A percentile compares a stretch with the other conserved stretches of the same genome.
phyloP scores from a whole-genome alignment of 78 protist genomes.

The slime mould (Dictyostelium discoideum) region dicty_2.7 NC_007088.5:2491001-2491500 shows the following conservation, averaged over 20 bases:
- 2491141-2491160: neutral
- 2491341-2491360: no score
- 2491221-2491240: neutral
- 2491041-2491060: neutral
- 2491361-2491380: no score
- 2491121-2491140: constrained; percentile 37
- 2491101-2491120: constrained; percentile 34
- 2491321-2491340: neutral
- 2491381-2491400: no score
- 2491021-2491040: constrained; percentile 56
- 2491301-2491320: neutral
- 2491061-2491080: neutral
- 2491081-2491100: constrained; percentile 26
- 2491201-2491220: neutral
- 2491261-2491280: constrained; percentile 14
- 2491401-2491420: no score
- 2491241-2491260: constrained; percentile 16
- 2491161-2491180: no score
- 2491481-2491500: no score
- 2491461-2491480: no score
- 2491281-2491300: neutral
- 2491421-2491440: neutral
- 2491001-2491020: neutral
- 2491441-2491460: neutral
- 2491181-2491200: neutral